Conservation (phyloP, 257 asterid species). For the Striga asiatica region DNA sequence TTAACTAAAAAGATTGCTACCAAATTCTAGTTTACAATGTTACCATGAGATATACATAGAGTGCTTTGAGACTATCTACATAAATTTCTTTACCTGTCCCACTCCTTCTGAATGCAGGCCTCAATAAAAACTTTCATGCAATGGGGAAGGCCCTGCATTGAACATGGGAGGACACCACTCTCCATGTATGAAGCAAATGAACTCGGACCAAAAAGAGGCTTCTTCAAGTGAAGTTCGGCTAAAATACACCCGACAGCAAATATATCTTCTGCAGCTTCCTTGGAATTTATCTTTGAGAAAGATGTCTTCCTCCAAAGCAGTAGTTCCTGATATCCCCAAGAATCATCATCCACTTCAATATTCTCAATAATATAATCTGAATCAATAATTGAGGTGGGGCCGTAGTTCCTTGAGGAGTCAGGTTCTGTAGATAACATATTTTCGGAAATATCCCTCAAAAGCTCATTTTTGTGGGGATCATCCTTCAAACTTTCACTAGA, state of each 20-base stretch:
- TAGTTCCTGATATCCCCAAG: constrained; percentile 69
- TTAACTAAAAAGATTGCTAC: constrained; percentile 9
- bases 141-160: constrained; percentile 62
- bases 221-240: constrained; percentile 73
- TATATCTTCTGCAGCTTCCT: constrained; percentile 59
- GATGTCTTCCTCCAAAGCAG: constrained; percentile 58
- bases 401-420: constrained; percentile 16
- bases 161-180: constrained; percentile 53
- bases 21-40: not conserved
- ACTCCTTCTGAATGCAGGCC: constrained; percentile 73
- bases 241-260: constrained; percentile 88
- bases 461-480: constrained; percentile 27
- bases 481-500: constrained; percentile 23
- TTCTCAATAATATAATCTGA: constrained; percentile 47
- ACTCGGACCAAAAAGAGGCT: constrained; percentile 69
- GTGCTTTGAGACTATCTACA: constrained; percentile 4
- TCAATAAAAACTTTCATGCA: constrained; percentile 52
- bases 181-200: constrained; percentile 47
- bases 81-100: constrained; percentile 48
- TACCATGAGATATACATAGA: not conserved
- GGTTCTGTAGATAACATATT: constrained; percentile 19
- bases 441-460: constrained; percentile 20
- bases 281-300: constrained; percentile 31
- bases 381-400: constrained; percentile 31
- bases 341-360: constrained; percentile 60